phyloP scores from a whole-genome alignment of 345 rosid species.

The Eucalyptus pauciflora region DNA sequence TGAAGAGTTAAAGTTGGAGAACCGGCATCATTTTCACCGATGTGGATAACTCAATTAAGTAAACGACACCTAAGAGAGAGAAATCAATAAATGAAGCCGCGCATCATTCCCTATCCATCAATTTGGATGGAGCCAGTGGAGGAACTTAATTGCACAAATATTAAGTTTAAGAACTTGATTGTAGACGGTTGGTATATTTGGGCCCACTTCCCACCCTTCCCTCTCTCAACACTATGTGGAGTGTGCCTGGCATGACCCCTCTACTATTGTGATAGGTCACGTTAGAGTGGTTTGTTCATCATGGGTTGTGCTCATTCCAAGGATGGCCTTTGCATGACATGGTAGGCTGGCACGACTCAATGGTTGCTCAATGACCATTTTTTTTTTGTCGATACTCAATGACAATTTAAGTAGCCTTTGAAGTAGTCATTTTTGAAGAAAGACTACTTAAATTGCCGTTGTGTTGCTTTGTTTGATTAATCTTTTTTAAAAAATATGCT shows the following conservation, averaged over 20 bases:
- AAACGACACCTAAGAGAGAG: background rate
- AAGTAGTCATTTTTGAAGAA: background rate
- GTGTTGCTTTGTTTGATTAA: background rate
- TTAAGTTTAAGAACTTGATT: too few relatives aligned
- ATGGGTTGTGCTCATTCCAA: background rate
- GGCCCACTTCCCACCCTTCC: background rate
- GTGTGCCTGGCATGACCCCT: background rate
- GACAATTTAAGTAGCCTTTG: background rate
- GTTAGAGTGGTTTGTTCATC: fast-evolving
- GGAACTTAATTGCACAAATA: background rate
- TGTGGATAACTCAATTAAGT: background rate
- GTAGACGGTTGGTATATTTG: fast-evolving
- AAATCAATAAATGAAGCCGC: background rate
- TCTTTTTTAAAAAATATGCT: too few relatives aligned
- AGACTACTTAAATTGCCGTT: background rate
- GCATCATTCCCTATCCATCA: background rate
- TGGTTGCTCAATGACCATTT: background rate
- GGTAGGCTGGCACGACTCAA: fast-evolving
- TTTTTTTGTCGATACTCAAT: background rate
- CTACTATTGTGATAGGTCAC: background rate
- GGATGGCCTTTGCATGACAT: background rate
- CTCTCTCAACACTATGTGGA: background rate
- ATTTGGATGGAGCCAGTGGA: background rate
- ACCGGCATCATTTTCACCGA: background rate
- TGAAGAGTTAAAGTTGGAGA: background rate